Evolutionary conservation across 345 rosid genomes (phyloP).

Genomic region (Moricandia arvensis): DNA sequence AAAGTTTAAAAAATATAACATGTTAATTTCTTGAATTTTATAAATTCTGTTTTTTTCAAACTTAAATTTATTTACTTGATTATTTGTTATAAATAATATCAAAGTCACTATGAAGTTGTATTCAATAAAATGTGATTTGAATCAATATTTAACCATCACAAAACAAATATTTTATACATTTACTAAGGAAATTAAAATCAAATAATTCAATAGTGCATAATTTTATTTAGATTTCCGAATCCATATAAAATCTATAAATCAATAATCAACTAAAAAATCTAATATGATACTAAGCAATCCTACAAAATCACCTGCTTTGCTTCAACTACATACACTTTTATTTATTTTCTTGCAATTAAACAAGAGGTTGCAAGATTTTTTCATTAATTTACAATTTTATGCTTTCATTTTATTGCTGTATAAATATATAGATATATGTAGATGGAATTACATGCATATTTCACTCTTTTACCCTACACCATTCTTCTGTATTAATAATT

Average conservation of each 20-base stretch:
- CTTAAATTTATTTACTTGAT: neutral
- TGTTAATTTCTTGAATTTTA: neutral
- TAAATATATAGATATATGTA: neutral
- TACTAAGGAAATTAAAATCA: neutral
- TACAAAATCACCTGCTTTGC: neutral
- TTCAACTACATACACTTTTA: neutral
- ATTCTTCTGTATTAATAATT: neutral
- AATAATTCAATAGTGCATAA: neutral
- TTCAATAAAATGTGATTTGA: neutral
- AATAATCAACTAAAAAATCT: no score
- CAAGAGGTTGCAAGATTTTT: constrained; percentile 11
- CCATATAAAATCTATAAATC: no score
- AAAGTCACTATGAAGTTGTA: neutral
- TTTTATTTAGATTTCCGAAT: neutral
- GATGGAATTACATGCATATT: neutral
- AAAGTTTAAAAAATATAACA: neutral
- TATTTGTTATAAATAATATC: neutral
- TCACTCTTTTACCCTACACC: neutral
- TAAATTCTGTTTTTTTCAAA: neutral
- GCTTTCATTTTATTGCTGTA: constrained; percentile 8
- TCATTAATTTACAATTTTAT: constrained; percentile 7
- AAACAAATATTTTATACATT: neutral
- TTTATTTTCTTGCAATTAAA: neutral
- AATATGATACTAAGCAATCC: neutral
- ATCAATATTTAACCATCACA: neutral